Conservation (phyloP, 768 basidiomycete genomes). For the Serpula lacrymans region DNA sequence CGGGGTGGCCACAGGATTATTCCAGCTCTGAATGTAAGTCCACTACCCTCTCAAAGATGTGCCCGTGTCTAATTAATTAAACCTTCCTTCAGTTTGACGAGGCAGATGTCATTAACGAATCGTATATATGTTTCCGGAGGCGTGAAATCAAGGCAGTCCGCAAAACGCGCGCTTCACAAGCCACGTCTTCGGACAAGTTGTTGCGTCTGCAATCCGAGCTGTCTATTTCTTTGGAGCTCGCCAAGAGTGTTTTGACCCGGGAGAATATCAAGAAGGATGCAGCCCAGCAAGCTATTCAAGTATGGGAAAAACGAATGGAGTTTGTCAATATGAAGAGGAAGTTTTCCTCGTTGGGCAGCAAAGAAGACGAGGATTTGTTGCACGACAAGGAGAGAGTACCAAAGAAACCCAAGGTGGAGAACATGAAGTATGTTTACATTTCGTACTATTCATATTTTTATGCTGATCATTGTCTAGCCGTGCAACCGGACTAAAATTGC, state of each 20-base stretch:
- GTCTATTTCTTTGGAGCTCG: slow-evolving; percentile 66
- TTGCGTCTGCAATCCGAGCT: slow-evolving; percentile 78
- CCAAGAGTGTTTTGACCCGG: slow-evolving; percentile 62
- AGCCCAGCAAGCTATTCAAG: slow-evolving; percentile 51
- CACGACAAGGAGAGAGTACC: slow-evolving; percentile 65
- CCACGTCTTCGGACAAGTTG: slow-evolving; percentile 86
- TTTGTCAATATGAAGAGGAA: slow-evolving; percentile 80
- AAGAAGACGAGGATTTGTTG: slow-evolving; percentile 69
- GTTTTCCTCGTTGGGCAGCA: slow-evolving; percentile 55
- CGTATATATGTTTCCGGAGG: slow-evolving; percentile 95
- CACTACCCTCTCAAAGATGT: slow-evolving; percentile 1
- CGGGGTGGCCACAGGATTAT: slow-evolving; percentile 83
- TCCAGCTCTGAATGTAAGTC: slow-evolving; percentile 79
- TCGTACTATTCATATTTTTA: slow-evolving; percentile 3
- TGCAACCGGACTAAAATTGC: slow-evolving; percentile 51
- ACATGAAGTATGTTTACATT: slow-evolving; percentile 10
- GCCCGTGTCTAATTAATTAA: slow-evolving; percentile 1
- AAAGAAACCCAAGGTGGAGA: slow-evolving; percentile 51
- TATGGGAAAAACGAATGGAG: slow-evolving; percentile 78
- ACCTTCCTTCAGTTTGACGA: slow-evolving; percentile 67
- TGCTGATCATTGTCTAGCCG: slow-evolving; percentile 28
- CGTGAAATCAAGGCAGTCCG: slow-evolving; percentile 92
- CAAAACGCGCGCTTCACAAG: slow-evolving; percentile 91
- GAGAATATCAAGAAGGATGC: slow-evolving; percentile 74
- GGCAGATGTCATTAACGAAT: slow-evolving; percentile 83